These are phyloP conservation scores for Nicotiana undulata DNA, from an alignment of 257 asterid species.

Conservation along the genomic window DNA sequence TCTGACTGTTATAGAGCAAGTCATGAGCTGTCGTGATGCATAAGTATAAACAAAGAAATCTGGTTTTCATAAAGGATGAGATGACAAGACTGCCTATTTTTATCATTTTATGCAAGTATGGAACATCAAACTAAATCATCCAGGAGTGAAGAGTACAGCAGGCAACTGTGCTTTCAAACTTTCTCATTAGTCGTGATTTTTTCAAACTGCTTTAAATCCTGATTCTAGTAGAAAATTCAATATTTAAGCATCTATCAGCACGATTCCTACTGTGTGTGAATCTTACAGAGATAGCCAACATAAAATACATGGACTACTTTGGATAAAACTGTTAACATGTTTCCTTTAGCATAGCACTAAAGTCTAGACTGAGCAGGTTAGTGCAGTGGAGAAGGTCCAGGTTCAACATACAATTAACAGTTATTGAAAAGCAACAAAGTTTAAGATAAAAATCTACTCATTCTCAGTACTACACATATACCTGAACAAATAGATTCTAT, in stretches of 20 bases:
- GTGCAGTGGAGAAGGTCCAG: slow-evolving; percentile 4
- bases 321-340: not conserved
- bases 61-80: not conserved
- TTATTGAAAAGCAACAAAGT: not conserved
- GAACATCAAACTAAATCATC: not conserved
- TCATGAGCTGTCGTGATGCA: slow-evolving; percentile 6
- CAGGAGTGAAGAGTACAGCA: not conserved
- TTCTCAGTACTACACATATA: slow-evolving; percentile 12
- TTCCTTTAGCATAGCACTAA: not conserved
- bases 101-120: not conserved
- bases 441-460: not conserved
- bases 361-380: not conserved
- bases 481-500: slow-evolving; percentile 94
- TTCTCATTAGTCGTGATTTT: not conserved
- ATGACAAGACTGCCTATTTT: not conserved
- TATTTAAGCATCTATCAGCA: not conserved
- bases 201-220: not conserved
- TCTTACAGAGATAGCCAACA: not conserved
- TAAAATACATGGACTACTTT: not conserved
- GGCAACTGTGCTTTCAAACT: not conserved
- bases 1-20: slow-evolving; percentile 44
- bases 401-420: not conserved
- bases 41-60: not conserved
- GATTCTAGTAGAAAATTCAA: not conserved
- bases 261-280: not conserved